Base-by-base conservation (phyloP, 441 rosid species). In the Eutrema salsugineum region DNA sequence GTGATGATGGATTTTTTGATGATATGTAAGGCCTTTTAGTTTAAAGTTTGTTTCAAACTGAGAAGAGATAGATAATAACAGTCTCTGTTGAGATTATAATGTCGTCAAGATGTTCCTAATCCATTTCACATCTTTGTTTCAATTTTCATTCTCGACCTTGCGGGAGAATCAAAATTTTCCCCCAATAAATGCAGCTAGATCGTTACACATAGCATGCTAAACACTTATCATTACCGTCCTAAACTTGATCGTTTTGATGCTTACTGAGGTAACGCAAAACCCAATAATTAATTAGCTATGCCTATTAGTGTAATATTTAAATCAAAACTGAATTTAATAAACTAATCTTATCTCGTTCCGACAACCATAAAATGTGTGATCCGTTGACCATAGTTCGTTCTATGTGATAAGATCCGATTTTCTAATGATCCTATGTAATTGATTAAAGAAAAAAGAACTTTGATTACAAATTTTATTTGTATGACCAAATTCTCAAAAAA, bases 1-100 rank as follows among this genome's bases (percentile, higher is more conserved):
- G 48, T 17, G 8, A 0, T 17, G 8, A 0, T 50, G 32, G 0
- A 9, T 35, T 14, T 71, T 62, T 32, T 36, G 53, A 19, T 47
- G 59, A 56, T 76, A 56, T 76, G 71, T 9, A 63, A 63, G 61
- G 28, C n/a, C 53, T 43, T 20, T 12, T 60, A 24, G 57, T 40
- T 35, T 50, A 49, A 49, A 40, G 19, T 50, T 11, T 15, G 16
- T 61, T 35, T 35, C 11, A 61, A 51, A 67, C 69, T 75, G 57
- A 67, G 8, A 33, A 60, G 57, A 74, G 57, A 66, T 53, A 70
- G 43, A 42, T 62, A 61, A 40, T 15, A 30, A 11, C 42, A 30
- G 57, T 17, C 16, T 35, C 63, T 43, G 44, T 43, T 67, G 22
- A 59, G 56, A 50, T 64, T 9, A n/a, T 19, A 19, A 36, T 65